A percentile compares a stretch with the other conserved stretches of the same genome.
These are phyloP conservation scores for Paecilomyces sp. DNA, from an alignment of 2,329 filamentous ascomycete genomes.

Conservation along the genomic window DNA sequence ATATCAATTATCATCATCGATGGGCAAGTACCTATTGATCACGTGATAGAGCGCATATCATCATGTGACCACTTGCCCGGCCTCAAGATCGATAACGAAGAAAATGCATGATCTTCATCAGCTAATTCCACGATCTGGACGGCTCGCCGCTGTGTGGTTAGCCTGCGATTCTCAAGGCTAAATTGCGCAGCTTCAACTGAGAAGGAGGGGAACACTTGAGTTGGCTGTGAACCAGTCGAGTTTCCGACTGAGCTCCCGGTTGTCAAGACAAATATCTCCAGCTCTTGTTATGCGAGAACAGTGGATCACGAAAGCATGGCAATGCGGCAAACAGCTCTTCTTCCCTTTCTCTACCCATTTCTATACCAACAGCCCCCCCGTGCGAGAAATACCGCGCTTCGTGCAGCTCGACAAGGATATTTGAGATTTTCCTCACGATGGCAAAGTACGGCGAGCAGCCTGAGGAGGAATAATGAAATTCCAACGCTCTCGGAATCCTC, in stretches of 20 bases:
- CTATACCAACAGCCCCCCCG: conserved; percentile 11
- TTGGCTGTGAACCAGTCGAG: not conserved
- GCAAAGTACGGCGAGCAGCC: conserved; percentile 15
- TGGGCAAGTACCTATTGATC: not conserved
- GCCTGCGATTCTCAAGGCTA: not conserved
- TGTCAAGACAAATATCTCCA: not conserved
- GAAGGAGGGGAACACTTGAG: not conserved
- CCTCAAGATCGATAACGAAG: not conserved
- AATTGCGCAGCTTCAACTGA: not conserved
- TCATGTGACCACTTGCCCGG: not conserved
- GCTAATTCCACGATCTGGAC: not conserved
- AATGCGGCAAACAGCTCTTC: conserved; percentile 11
- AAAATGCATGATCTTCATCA: not conserved
- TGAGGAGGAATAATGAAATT: conserved; percentile 4
- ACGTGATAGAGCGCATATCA: not conserved
- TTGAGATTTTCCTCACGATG: conserved; percentile 9
- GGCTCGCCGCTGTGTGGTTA: not conserved
- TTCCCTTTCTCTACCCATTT: conserved; percentile 30
- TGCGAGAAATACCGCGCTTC: conserved; percentile 7
- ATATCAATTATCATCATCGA: not conserved
- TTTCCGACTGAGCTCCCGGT: not conserved
- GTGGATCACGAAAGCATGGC: conserved; percentile 6
- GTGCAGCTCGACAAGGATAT: conserved; percentile 2
- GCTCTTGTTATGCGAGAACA: not conserved
- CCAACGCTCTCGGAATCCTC: conserved; percentile 9